phyloP scores from a whole-genome alignment of 192 early-diverging fungal species.

The Helicostylum pulchrum region DNA sequence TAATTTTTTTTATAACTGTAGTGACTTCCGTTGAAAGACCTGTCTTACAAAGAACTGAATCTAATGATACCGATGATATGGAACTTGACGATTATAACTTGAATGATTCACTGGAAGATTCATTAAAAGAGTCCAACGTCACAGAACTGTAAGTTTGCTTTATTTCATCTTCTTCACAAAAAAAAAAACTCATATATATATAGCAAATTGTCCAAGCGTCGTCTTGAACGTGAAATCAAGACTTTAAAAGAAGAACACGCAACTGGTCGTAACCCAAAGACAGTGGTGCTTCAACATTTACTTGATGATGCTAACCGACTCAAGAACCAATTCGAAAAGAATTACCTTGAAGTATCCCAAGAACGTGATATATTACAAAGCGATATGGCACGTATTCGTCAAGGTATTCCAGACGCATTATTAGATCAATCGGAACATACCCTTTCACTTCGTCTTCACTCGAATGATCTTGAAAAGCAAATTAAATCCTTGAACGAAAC shows the following conservation, averaged over 20 bases:
- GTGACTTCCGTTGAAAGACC: slow-evolving; percentile 2
- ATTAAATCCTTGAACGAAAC: slow-evolving; percentile 32
- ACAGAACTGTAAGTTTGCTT: slow-evolving; percentile 24
- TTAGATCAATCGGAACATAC: slow-evolving; percentile 26
- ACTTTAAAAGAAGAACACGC: slow-evolving; percentile 32
- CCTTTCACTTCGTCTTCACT: slow-evolving; percentile 27
- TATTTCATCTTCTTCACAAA: neutral
- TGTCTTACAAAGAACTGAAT: neutral
- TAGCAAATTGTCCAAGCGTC: slow-evolving; percentile 30
- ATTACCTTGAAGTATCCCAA: slow-evolving; percentile 28
- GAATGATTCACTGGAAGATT: slow-evolving; percentile 30
- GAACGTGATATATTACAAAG: slow-evolving; percentile 39
- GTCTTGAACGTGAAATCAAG: slow-evolving; percentile 31
- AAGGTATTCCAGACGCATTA: slow-evolving; percentile 34
- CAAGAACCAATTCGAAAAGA: slow-evolving; percentile 38
- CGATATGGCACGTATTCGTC: slow-evolving; percentile 34
- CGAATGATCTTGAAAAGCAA: slow-evolving; percentile 39
- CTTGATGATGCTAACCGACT: slow-evolving; percentile 42
- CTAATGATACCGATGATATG: slow-evolving; percentile 13
- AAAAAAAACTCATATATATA: neutral
- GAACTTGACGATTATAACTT: slow-evolving; percentile 16
- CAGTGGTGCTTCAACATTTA: slow-evolving; percentile 34
- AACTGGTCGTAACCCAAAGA: slow-evolving; percentile 25
- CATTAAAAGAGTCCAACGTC: slow-evolving; percentile 32
- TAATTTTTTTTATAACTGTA: neutral